Evolutionary conservation across 202 grass and related monocot species (phyloP).

Genomic region (Cymbopogon flexuosus): DNA sequence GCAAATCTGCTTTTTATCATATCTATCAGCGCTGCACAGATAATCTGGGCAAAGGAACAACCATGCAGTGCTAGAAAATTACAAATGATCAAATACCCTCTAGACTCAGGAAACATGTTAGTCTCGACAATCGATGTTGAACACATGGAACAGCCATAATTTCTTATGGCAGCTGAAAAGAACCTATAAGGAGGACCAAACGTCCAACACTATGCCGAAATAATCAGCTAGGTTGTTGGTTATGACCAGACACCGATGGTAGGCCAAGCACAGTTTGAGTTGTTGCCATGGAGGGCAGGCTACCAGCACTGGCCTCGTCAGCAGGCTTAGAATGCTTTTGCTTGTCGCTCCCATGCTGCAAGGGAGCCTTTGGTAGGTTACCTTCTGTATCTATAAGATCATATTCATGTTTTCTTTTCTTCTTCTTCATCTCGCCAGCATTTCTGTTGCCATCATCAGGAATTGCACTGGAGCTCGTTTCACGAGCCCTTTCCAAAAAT

Average conservation of each 20-base stretch:
- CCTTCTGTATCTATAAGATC: constrained; percentile 45
- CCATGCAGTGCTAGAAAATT: constrained; percentile 1
- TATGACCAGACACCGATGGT: constrained; percentile 29
- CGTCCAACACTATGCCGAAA: not conserved
- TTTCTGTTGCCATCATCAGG: constrained; percentile 38
- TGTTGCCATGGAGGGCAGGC: not conserved
- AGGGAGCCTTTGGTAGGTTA: constrained; percentile 40
- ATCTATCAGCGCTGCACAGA: not conserved
- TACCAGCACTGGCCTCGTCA: constrained; percentile 48
- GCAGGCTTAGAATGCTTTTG: constrained; percentile 43
- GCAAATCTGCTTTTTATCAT: not conserved
- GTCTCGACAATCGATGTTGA: constrained; percentile 14
- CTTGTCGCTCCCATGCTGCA: constrained; percentile 44
- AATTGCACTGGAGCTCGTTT: constrained; percentile 5
- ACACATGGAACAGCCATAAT: constrained; percentile 15
- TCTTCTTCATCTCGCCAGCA: constrained; percentile 51
- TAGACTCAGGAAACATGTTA: constrained; percentile 5
- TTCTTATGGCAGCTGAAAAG: constrained; percentile 12
- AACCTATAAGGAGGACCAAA: constrained; percentile 14
- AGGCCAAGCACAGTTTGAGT: constrained; percentile 37
- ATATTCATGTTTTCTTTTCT: constrained; percentile 58
- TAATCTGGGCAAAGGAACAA: constrained; percentile 4
- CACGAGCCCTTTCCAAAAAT: constrained; percentile 42
- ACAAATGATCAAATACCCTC: constrained; percentile 24
- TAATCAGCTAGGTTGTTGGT: constrained; percentile 49